These are phyloP conservation scores for Kentomonas sorsogonicus DNA, from an alignment of 208 protist genomes.

Conservation along the genomic window DNA sequence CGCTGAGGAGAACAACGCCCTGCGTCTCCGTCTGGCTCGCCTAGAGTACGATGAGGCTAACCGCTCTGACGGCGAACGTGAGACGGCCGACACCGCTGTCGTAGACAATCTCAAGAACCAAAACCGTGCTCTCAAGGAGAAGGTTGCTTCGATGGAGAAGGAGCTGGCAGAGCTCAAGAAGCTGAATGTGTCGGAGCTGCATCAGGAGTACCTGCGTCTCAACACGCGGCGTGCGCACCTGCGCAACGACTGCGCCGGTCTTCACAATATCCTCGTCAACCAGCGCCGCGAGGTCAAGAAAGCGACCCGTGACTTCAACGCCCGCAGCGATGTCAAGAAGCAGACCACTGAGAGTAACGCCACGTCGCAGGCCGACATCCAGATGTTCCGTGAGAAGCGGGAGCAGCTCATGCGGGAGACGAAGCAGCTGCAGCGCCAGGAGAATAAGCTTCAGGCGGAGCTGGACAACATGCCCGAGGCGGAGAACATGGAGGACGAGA, in stretches of 20 bases:
- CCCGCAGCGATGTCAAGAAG: conserved; percentile 45
- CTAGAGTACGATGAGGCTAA: conserved; percentile 45
- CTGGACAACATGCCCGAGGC: conserved; percentile 28
- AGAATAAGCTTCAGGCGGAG: conserved; percentile 41
- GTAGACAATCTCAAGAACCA: conserved; percentile 36
- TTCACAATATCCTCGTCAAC: conserved; percentile 76
- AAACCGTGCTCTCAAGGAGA: conserved; percentile 49
- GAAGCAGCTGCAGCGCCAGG: conserved; percentile 23
- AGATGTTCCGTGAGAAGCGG: conserved; percentile 57
- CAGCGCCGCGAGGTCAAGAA: conserved; percentile 63
- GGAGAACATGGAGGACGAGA: conserved; percentile 23
- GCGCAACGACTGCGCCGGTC: conserved; percentile 67
- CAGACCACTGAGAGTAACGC: conserved; percentile 66
- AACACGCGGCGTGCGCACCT: conserved; percentile 51
- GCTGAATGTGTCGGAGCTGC: conserved; percentile 60
- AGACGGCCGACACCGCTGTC: conserved; percentile 22
- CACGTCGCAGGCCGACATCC: conserved; percentile 47
- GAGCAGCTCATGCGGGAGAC: conserved; percentile 38
- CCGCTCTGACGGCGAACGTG: conserved; percentile 14
- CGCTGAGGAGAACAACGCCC: conserved; percentile 46
- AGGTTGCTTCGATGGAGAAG: conserved; percentile 45
- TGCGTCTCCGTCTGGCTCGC: conserved; percentile 38
- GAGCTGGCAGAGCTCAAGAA: conserved; percentile 47
- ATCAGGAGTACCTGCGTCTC: conserved; percentile 62
- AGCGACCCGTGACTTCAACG: conserved; percentile 39